These are phyloP conservation scores for Haematococcus lacustris DNA, from an alignment of 139 green algal genomes.

Conservation along the genomic window DNA sequence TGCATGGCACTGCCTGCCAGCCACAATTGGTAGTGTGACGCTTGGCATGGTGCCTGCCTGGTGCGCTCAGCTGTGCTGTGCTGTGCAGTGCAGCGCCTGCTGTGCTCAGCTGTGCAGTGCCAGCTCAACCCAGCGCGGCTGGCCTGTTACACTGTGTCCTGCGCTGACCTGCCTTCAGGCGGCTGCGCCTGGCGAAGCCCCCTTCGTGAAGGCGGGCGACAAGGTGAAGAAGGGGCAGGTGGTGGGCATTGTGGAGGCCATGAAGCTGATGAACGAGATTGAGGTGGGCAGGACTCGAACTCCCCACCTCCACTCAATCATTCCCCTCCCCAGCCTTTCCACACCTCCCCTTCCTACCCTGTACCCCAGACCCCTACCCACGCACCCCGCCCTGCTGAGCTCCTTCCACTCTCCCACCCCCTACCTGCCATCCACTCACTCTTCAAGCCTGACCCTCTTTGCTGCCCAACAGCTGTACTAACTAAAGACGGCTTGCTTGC, in stretches of 20 bases:
- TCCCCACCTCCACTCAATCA: not conserved
- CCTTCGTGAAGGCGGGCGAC: constrained; percentile 89
- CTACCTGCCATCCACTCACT: too few species aligned
- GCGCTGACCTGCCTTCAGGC: constrained; percentile 10
- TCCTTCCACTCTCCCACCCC: too few species aligned
- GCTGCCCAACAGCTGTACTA: too few species aligned
- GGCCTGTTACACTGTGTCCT: not conserved
- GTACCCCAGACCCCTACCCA: too few species aligned
- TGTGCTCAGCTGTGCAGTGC: not conserved
- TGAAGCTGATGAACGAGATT: constrained; percentile 99
- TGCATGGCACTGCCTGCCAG: not conserved
- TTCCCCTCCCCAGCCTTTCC: not conserved
- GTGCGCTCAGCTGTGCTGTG: too few species aligned
- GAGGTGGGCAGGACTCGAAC: constrained; percentile 45
- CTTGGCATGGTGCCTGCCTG: not conserved
- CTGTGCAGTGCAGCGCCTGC: not conserved
- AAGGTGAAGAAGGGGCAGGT: constrained; percentile 87
- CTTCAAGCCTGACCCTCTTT: too few species aligned
- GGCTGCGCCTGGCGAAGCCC: constrained; percentile 83
- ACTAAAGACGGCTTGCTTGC: too few species aligned
- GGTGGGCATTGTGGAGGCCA: constrained; percentile 95
- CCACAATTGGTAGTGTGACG: not conserved
- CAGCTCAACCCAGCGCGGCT: not conserved
- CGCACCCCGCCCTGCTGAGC: too few species aligned
- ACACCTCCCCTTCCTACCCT: too few species aligned